Percentiles rank a stretch among this genome's conserved stretches.
These are phyloP conservation scores for Lachancea lanzarotensis DNA, from an alignment of 805 yeast genomes.

Conservation along the genomic window DNA sequence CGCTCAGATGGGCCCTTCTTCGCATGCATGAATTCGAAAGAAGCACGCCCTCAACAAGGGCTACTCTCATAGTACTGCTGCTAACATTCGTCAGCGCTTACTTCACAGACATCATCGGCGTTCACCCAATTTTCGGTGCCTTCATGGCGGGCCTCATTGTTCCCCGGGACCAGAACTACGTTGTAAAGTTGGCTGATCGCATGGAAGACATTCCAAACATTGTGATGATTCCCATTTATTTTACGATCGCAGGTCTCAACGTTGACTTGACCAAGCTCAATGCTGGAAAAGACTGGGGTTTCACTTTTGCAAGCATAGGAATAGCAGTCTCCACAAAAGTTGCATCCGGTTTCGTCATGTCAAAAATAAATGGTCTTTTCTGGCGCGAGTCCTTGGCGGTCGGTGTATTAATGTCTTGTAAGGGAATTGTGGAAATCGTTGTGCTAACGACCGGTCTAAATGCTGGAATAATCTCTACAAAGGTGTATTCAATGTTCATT, in stretches of 20 bases:
- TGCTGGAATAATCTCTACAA: constrained; percentile 58
- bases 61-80: constrained; percentile 49
- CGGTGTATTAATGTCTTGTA: constrained; percentile 80
- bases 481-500: constrained; percentile 71
- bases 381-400: constrained; percentile 74
- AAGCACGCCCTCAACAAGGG: constrained; percentile 56
- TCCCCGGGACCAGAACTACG: constrained; percentile 72
- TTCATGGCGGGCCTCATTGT: constrained; percentile 69
- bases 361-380: constrained; percentile 52
- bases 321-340: constrained; percentile 67
- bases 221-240: constrained; percentile 67
- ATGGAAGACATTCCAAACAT: constrained; percentile 73
- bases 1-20: constrained; percentile 40
- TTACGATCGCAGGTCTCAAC: constrained; percentile 71
- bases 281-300: constrained; percentile 72
- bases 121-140: constrained; percentile 82
- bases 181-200: constrained; percentile 60
- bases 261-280: constrained; percentile 60
- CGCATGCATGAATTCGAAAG: constrained; percentile 50
- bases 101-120: constrained; percentile 78
- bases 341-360: constrained; percentile 59
- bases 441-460: constrained; percentile 68
- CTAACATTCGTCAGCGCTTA: constrained; percentile 62
- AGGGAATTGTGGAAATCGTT: constrained; percentile 81
- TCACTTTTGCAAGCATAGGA: constrained; percentile 56